Conservation (phyloP, 306 rosid species). For the Malus fusca region DNA sequence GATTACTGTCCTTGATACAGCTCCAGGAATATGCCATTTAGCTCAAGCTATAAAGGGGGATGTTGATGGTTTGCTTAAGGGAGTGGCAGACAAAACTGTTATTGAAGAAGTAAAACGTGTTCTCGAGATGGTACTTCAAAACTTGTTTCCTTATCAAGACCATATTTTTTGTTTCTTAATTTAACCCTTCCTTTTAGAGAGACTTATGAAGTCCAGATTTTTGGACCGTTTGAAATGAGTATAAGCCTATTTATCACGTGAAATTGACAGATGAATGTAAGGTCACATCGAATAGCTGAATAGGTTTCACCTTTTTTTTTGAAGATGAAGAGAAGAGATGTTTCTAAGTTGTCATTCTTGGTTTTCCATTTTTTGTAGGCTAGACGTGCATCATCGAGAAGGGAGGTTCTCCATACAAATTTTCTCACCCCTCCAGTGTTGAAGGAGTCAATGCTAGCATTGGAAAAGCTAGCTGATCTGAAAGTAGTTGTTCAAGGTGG, state of each 20-base stretch:
- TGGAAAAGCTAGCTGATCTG: slow-evolving; percentile 52
- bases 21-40: slow-evolving; percentile 42
- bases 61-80: slow-evolving; percentile 46
- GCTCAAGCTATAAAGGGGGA: slow-evolving; percentile 76
- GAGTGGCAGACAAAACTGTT: slow-evolving; percentile 59
- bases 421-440: slow-evolving; percentile 86
- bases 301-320: background rate
- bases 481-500: slow-evolving; percentile 89
- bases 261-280: background rate
- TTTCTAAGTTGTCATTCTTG: background rate
- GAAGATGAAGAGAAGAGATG: background rate
- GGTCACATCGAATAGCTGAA: background rate
- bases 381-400: slow-evolving; percentile 52
- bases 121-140: slow-evolving; percentile 65
- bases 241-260: background rate
- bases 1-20: slow-evolving; percentile 18
- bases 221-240: background rate
- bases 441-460: slow-evolving; percentile 42
- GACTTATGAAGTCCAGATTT: background rate
- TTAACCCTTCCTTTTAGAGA: too few relatives aligned
- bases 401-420: slow-evolving; percentile 72
- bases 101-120: slow-evolving; percentile 74
- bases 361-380: background rate
- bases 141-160: background rate
- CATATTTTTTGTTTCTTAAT: background rate